Evolutionary conservation across 768 basidiomycete genomes (phyloP), one percentile per base, ranked within the genome.

Genomic region (Pleurotus sapidus): DNA sequence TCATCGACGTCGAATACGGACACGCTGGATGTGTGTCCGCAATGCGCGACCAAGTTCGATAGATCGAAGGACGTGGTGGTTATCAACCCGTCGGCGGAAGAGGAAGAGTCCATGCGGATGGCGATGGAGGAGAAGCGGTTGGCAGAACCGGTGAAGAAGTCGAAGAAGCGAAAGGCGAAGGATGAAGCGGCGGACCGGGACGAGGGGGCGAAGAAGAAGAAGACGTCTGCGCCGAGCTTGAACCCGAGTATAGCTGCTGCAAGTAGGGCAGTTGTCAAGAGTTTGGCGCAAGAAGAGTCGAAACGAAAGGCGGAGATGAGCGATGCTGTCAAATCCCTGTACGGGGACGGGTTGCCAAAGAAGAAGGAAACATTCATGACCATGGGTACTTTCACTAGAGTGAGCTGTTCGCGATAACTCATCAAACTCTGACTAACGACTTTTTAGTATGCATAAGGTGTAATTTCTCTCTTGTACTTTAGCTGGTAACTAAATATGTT

Each of bases 321-420:
- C 63, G 88, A 85, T 9, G 92, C 92, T 14, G 86, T 97, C 37
- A 90, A 88, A 74, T 88, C 87, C 37, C 67, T 97, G 62, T 97
- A 95, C 67, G 79, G 72, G 42, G 80, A 83, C 18, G 79, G 76
- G 48, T 40, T 60, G 14, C 72, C 79, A 50, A 75, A 76, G 60
- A 78, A 75, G 67, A 92, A 93, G 67, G 89, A 90, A 73, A 94
- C 91, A 5, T 95, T 94, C 64, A 93, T 93, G 82, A 95, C 93
- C 1, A 90, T 88, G 82, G 86, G 87, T 15, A 96, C 94, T 11
- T 97, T 95, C 63, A 95, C 90, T 7, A 83, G 94, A 73, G 93
- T 94, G 67, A 71, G 93, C 77, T 23, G 42, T 45, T 34, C 30
- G 30, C 30, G 9, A 34, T 9, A 34, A 34, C 30, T 34, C 30